Percentiles rank a stretch among this genome's conserved stretches.
Conservation (phyloP, 2,329 filamentous ascomycete genomes). For the Fusarium sulawesiense region DNA sequence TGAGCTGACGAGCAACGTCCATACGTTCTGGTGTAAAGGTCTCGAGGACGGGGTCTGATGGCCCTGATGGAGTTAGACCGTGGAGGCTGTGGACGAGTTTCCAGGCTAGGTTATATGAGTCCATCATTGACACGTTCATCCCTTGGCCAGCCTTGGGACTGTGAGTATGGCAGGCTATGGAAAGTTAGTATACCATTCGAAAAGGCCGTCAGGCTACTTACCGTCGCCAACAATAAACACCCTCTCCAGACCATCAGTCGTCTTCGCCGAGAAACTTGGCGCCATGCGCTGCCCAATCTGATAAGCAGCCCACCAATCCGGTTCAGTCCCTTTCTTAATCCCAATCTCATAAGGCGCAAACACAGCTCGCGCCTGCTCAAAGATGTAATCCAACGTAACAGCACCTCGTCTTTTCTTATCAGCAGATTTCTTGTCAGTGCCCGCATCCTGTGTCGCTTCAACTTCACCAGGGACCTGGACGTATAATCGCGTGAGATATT, state of each 20-base stretch:
- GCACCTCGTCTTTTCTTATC: slow-evolving; percentile 25
- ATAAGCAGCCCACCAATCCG: slow-evolving; percentile 30
- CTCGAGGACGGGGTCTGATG: background rate
- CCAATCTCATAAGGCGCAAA: slow-evolving; percentile 20
- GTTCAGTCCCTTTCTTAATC: slow-evolving; percentile 17
- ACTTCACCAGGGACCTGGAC: slow-evolving; percentile 17
- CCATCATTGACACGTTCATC: slow-evolving; percentile 29
- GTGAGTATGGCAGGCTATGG: slow-evolving; percentile 12
- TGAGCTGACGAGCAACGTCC: slow-evolving; percentile 13
- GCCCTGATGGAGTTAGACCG: background rate
- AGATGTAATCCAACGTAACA: slow-evolving; percentile 21
- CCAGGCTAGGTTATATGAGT: slow-evolving; percentile 22
- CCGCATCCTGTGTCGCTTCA: background rate
- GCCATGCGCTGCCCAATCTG: slow-evolving; percentile 26
- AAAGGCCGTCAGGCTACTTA: background rate
- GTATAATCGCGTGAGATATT: slow-evolving; percentile 14
- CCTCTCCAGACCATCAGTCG: slow-evolving; percentile 10
- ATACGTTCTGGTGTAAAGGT: slow-evolving; percentile 5
- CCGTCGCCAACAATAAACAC: slow-evolving; percentile 23
- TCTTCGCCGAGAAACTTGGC: background rate
- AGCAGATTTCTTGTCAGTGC: slow-evolving; percentile 12
- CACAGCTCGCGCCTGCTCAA: slow-evolving; percentile 15
- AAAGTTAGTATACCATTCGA: background rate
- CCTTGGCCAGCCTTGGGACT: slow-evolving; percentile 22
- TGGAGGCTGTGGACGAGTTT: slow-evolving; percentile 13